A percentile compares a stretch with the other conserved stretches of the same genome.
Conservation (phyloP, 2,329 filamentous ascomycete genomes). For the Sclerotinia subarctica region DNA sequence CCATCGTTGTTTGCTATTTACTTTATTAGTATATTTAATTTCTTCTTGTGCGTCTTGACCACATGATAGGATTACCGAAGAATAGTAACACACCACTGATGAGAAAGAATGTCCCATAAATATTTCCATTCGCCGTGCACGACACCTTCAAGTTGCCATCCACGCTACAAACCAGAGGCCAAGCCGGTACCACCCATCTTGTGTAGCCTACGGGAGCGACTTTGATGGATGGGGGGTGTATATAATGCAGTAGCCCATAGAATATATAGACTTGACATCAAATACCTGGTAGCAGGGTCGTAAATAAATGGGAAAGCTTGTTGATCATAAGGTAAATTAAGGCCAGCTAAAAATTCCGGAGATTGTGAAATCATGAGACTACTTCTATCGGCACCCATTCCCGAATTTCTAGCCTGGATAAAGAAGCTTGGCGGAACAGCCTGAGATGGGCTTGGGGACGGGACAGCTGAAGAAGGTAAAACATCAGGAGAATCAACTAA, state of each 20-base stretch:
- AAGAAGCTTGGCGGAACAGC: not conserved
- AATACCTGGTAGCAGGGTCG: not conserved
- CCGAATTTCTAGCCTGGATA: not conserved
- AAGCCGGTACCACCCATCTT: conserved; percentile 5
- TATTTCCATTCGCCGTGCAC: not conserved
- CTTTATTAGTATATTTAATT: not conserved
- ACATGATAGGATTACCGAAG: not conserved
- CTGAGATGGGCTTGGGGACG: not conserved
- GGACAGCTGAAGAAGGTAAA: not conserved
- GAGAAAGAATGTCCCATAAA: conserved; percentile 4
- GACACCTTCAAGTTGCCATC: conserved; percentile 4
- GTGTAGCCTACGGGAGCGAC: not conserved
- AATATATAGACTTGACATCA: not conserved
- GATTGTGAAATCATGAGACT: not conserved
- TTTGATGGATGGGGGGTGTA: not conserved
- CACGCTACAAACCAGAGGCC: conserved; percentile 1
- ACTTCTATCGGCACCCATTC: not conserved
- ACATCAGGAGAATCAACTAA: not conserved
- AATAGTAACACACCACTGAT: conserved; percentile 5
- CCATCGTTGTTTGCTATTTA: conserved; percentile 7
- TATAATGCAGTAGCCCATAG: conserved; percentile 1
- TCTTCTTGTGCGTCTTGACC: no score
- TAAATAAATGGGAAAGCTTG: not conserved
- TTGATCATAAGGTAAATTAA: not conserved
- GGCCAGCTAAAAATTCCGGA: conserved; percentile 8